Evolutionary conservation across 306 rosid species (phyloP), one percentile per base, ranked within the genome.

Genomic region (Biancaea sappan): DNA sequence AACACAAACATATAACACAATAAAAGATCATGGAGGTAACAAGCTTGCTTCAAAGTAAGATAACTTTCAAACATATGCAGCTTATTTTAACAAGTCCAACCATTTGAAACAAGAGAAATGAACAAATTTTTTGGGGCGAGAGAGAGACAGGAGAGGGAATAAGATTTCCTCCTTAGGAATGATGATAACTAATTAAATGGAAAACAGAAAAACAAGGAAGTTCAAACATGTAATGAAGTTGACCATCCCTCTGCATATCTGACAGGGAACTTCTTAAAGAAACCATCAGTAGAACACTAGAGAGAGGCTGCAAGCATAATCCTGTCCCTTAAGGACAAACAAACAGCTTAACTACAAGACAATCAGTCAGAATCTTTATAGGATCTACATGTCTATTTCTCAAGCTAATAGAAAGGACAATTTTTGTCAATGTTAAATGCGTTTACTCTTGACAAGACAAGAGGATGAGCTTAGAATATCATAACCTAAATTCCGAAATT

Each of bases 401-500:
- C 8, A 29, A 47, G 15, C 19, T 47, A 29, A 18, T 13, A 10
- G 31, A n/a, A 18, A 29, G 8, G 16, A 13, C 22, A 50, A 8
- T 8, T 13, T 32, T 38, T 50, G 43, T 43, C 0, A 69, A 34
- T 35, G 69, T 54, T 52, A 67, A 59, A 73, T 54, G 79, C 21
- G 32, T 35, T 46, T 38, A 68, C 29, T 43, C 38, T 53, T 2
- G 48, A 12, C 14, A 46, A 47, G 47, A 72, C 24, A 29, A 65
- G 28, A 26, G 52, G 66, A 5, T 8, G 16, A 18, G 16, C 67
- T 19, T 44, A 65, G 62, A 48, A 47, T 77, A 56, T 34, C 59
- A 74, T 53, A 26, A 57, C 38, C 64, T 58, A 50, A 52, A 46
- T 66, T 56, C 50, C 44, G 37, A 65, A 56, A 64, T 50, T 25